These are phyloP conservation scores for Bonia amplexicaulis DNA, from an alignment of 176 grass and related monocot genomes.

Conservation along the genomic window DNA sequence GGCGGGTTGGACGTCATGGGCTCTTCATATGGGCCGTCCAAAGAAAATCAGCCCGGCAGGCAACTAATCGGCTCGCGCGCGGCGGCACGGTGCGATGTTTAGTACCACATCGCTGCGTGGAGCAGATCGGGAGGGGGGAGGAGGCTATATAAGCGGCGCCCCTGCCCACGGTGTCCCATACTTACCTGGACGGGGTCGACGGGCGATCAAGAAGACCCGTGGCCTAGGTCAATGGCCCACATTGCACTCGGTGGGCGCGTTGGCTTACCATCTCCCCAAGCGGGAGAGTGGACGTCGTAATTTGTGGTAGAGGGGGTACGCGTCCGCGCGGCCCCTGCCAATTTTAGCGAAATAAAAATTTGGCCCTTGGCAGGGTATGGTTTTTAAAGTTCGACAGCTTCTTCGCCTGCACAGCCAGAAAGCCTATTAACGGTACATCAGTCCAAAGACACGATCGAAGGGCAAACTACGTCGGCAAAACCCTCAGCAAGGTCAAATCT, in stretches of 20 bases:
- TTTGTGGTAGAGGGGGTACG: conserved; percentile 70
- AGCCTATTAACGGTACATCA: no score
- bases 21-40: not conserved
- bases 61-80: not conserved
- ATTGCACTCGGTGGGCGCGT: conserved; percentile 31
- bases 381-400: no score
- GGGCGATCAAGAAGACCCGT: not conserved
- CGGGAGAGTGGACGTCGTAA: conserved; percentile 59
- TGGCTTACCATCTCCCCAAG: conserved; percentile 37
- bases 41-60: not conserved
- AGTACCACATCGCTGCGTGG: conserved; percentile 11
- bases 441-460: no score
- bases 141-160: not conserved
- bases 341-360: not conserved
- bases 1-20: not conserved
- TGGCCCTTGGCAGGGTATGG: no score
- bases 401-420: no score
- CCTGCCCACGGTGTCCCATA: not conserved
- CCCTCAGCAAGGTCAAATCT: conserved; percentile 70
- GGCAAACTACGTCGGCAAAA: no score
- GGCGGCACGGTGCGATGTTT: not conserved
- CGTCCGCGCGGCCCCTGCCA: conserved; percentile 59
- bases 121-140: accelerated
- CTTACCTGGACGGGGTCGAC: conserved; percentile 43
- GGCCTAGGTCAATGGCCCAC: conserved; percentile 35